Percentiles rank a stretch among this genome's conserved stretches.
These are phyloP conservation scores for Phialocephala sp. DNA, from an alignment of 2,329 filamentous ascomycete genomes.

Conservation along the genomic window DNA sequence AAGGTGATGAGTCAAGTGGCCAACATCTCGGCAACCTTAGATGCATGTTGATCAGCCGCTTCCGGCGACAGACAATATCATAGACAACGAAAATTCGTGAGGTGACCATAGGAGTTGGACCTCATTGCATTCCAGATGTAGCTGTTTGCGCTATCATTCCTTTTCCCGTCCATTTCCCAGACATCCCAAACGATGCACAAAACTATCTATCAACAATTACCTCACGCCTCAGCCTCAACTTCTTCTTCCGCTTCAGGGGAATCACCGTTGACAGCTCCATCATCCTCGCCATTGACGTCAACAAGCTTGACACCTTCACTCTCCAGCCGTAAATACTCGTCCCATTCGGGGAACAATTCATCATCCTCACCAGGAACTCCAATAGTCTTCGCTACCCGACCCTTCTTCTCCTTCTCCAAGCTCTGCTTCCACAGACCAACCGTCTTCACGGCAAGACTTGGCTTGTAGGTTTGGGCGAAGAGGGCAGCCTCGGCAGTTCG, in stretches of 20 bases:
- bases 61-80: neutral
- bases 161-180: slow-evolving; percentile 2
- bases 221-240: slow-evolving; percentile 33
- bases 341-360: slow-evolving; percentile 96
- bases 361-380: slow-evolving; percentile 82
- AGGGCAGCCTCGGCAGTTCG: slow-evolving; percentile 85
- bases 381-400: slow-evolving; percentile 81
- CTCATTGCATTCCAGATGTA: neutral
- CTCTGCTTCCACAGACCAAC: slow-evolving; percentile 82
- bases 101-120: neutral
- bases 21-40: neutral
- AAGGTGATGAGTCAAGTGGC: neutral
- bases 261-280: slow-evolving; percentile 24
- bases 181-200: neutral
- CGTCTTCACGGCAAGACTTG: slow-evolving; percentile 70
- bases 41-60: neutral
- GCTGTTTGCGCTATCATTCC: neutral
- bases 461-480: slow-evolving; percentile 95
- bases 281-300: slow-evolving; percentile 36
- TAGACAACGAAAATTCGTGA: neutral
- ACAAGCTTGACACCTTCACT: slow-evolving; percentile 56
- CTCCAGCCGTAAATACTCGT: slow-evolving; percentile 85
- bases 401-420: slow-evolving; percentile 84
- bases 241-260: slow-evolving; percentile 37
- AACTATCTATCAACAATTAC: slow-evolving; percentile 5